These are phyloP conservation scores for Phytophthora tentaculata DNA, from an alignment of 352 stramenopile genomes.

Conservation along the genomic window DNA sequence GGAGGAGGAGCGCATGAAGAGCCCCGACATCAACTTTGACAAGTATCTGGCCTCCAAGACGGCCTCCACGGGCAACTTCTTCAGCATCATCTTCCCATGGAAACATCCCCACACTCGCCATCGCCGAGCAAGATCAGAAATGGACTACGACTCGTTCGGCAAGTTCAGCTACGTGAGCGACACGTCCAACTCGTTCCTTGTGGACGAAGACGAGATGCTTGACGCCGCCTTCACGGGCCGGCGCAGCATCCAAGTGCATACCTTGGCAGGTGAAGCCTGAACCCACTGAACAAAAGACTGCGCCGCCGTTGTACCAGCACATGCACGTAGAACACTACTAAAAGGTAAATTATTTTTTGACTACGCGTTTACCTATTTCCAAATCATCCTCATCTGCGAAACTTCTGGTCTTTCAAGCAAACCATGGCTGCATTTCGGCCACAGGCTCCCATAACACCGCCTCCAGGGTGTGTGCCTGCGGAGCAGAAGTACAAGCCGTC, in stretches of 20 bases:
- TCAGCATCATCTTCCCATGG: conserved; percentile 86
- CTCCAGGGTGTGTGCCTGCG: conserved; percentile 86
- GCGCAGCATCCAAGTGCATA: conserved; percentile 84
- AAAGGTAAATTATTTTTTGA: conserved; percentile 47
- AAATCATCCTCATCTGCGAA: not conserved
- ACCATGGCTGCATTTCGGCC: conserved; percentile 85
- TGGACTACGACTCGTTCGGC: conserved; percentile 78
- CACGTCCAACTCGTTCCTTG: conserved; percentile 88
- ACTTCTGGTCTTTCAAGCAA: conserved; percentile 61
- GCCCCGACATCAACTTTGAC: conserved; percentile 86
- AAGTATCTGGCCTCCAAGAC: conserved; percentile 87
- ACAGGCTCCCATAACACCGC: conserved; percentile 92
- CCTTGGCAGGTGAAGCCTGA: conserved; percentile 77
- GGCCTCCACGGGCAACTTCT: conserved; percentile 78
- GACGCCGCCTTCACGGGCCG: conserved; percentile 84
- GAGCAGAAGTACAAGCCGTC: conserved; percentile 86
- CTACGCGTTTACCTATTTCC: conserved; percentile 11
- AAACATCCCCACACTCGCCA: conserved; percentile 62
- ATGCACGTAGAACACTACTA: conserved; percentile 48
- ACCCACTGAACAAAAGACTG: conserved; percentile 33
- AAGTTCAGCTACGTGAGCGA: conserved; percentile 92
- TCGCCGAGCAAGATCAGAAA: conserved; percentile 54
- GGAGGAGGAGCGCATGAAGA: conserved; percentile 78
- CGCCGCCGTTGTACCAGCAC: conserved; percentile 40
- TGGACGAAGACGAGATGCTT: conserved; percentile 91